Evolutionary conservation across 345 rosid genomes (phyloP).

Genomic region (Crucihimalaya himalaica): DNA sequence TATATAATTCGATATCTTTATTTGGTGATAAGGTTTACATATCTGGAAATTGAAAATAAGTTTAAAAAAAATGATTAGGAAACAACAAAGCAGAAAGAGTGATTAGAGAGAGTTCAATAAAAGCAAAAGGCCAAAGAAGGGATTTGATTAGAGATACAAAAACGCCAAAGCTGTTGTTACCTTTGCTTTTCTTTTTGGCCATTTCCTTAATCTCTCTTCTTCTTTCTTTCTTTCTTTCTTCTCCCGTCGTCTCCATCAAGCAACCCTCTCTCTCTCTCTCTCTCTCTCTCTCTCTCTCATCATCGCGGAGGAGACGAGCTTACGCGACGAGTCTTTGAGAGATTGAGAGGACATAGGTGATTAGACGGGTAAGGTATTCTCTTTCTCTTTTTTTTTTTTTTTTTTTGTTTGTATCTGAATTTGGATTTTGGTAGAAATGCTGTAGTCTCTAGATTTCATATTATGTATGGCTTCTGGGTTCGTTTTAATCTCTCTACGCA

Average conservation of each 20-base stretch:
- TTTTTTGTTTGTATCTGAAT: background rate
- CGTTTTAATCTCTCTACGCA: background rate
- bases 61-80: slow-evolving; percentile 13
- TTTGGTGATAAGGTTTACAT: slow-evolving; percentile 20
- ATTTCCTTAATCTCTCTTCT: background rate
- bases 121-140: slow-evolving; percentile 22
- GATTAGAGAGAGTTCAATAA: slow-evolving; percentile 21
- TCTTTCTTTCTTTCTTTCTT: slow-evolving; percentile 18
- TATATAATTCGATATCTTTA: background rate
- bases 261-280: slow-evolving; percentile 13
- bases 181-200: slow-evolving; percentile 16
- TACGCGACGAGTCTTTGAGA: slow-evolving; percentile 26
- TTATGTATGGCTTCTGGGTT: background rate
- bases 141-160: background rate
- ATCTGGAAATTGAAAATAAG: slow-evolving; percentile 16
- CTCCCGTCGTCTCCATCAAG: slow-evolving; percentile 37
- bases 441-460: background rate
- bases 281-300: slow-evolving; percentile 14
- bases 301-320: slow-evolving; percentile 28
- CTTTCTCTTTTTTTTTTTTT: background rate
- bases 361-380: slow-evolving; percentile 12
- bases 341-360: slow-evolving; percentile 36
- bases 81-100: slow-evolving; percentile 23
- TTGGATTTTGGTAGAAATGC: slow-evolving; percentile 1
- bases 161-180: slow-evolving; percentile 20